These are phyloP conservation scores for Aureobasidium sp. DNA, from an alignment of 2,329 filamentous ascomycete genomes.

Conservation along the genomic window DNA sequence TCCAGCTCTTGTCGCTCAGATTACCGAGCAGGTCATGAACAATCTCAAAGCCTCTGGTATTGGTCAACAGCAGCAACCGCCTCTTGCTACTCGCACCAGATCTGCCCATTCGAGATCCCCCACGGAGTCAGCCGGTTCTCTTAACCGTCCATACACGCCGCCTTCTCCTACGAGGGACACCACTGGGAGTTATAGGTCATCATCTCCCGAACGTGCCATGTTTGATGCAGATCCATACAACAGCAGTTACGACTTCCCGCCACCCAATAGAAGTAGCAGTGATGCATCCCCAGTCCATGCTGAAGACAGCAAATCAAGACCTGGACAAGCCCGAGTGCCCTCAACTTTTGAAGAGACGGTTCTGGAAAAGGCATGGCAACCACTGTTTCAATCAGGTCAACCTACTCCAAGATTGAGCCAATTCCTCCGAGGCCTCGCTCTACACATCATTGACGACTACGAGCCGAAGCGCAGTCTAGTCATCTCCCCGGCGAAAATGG, in stretches of 20 bases:
- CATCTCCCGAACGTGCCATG: slow-evolving; percentile 28
- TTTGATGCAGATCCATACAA: slow-evolving; percentile 15
- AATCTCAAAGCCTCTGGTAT: slow-evolving; percentile 40
- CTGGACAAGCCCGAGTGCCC: slow-evolving; percentile 23
- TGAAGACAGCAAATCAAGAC: slow-evolving; percentile 22
- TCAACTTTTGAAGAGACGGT: slow-evolving; percentile 44
- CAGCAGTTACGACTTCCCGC: slow-evolving; percentile 3
- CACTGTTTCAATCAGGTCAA: slow-evolving; percentile 60
- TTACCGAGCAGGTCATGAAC: slow-evolving; percentile 43
- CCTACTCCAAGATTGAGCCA: slow-evolving; percentile 61
- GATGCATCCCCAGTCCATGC: slow-evolving; percentile 20
- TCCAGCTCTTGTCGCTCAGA: slow-evolving; percentile 52
- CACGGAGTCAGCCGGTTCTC: slow-evolving; percentile 38
- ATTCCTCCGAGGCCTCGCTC: slow-evolving; percentile 63
- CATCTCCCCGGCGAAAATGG: slow-evolving; percentile 66
- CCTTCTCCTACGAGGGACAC: slow-evolving; percentile 41
- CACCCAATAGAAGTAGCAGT: slow-evolving; percentile 2
- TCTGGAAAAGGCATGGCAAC: slow-evolving; percentile 67
- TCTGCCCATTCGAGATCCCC: slow-evolving; percentile 29
- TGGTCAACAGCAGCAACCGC: slow-evolving; percentile 15
- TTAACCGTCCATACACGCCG: slow-evolving; percentile 45
- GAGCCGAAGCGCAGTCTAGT: slow-evolving; percentile 60
- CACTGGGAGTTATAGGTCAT: slow-evolving; percentile 23
- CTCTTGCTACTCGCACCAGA: slow-evolving; percentile 5
- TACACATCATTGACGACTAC: slow-evolving; percentile 64